Base-by-base conservation (phyloP, 371 early-diverging fungal genomes). In the Syncephalastrum contaminatum region DNA sequence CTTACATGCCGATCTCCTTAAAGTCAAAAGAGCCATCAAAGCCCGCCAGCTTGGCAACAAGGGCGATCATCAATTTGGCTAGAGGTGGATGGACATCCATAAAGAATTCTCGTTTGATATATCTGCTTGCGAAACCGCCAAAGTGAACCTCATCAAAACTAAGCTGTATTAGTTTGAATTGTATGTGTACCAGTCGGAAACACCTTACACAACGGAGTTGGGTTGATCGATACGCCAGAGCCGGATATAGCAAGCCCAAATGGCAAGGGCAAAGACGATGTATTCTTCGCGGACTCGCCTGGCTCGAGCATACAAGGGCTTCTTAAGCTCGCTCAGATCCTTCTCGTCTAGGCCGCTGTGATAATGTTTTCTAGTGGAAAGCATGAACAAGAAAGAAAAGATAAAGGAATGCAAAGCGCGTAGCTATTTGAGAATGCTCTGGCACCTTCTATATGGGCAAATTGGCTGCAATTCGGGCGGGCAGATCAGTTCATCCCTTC, bases 121-220 rank as follows among this genome's bases (percentile, higher is more conserved):
- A 30, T 8, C 10, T 30, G 36, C 36, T 30, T 30, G 36, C 36
- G 10, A 30, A 30, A 2, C 36, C 36, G 12, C 36, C 36, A 30
- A 30, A 98, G 69, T 98, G 98, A 18, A 97, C 97, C 73, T 99
- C 98, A 73, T 96, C 95, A 58, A 91, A 90, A 8, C 72, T 71
- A 44, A 1, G 16, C n/a, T 16, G 20, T 44, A 10, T 44, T 14
- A 44, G n/a, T 15, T 16, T 44, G 15, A 19, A 6, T 12, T n/a
- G 1, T 43, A 44, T 44, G 7, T 16, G n/a, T 20, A 44, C 7
- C 14, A 19, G 2, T 19, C 14, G 20, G 22, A 22, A 21, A 25
- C 8, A 13, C n/a, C 52, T 51, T 60, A 60, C 61, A 60, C 61
- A 3, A 60, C 61, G 44, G 55, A 55, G n/a, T 45, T n/a, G 12